Conservation (phyloP, 805 yeast species). For the Kodamaea neixiangensis region DNA sequence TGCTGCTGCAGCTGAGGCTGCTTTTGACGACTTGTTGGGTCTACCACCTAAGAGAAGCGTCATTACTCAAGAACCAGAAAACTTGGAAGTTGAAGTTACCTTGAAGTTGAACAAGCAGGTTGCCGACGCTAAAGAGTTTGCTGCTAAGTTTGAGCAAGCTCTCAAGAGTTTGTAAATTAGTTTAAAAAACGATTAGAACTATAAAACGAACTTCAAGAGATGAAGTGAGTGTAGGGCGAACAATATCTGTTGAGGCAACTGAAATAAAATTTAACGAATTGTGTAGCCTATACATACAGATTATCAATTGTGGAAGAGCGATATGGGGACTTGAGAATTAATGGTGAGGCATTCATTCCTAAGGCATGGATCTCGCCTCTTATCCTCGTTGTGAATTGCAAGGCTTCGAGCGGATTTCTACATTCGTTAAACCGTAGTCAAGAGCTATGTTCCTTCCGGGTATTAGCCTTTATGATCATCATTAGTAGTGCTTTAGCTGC, state of each 20-base stretch:
- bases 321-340: too few species aligned
- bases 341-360: too few species aligned
- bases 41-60: constrained; percentile 18
- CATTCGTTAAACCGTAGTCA: neutral
- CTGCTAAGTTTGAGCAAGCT: constrained; percentile 32
- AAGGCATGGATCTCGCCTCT: too few species aligned
- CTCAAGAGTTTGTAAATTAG: constrained; percentile 4
- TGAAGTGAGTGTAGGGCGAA: neutral
- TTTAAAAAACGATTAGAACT: neutral
- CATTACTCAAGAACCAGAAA: neutral
- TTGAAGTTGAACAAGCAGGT: constrained; percentile 32
- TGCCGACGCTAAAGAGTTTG: constrained; percentile 38
- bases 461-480: neutral
- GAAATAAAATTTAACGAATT: neutral
- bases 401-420: too few species aligned
- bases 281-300: too few species aligned
- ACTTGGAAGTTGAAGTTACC: constrained; percentile 29
- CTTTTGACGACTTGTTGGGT: constrained; percentile 40
- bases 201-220: constrained; percentile 28
- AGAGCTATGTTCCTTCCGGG: neutral
- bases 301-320: too few species aligned
- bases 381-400: too few species aligned
- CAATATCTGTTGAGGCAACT: too few species aligned
- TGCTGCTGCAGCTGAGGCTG: constrained; percentile 12
- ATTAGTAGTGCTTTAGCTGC: too few species aligned